Percentiles rank a stretch among this genome's conserved stretches.
These are phyloP conservation scores for Rheum nobile DNA, from an alignment of 148 eudicot genomes.

Conservation along the genomic window DNA sequence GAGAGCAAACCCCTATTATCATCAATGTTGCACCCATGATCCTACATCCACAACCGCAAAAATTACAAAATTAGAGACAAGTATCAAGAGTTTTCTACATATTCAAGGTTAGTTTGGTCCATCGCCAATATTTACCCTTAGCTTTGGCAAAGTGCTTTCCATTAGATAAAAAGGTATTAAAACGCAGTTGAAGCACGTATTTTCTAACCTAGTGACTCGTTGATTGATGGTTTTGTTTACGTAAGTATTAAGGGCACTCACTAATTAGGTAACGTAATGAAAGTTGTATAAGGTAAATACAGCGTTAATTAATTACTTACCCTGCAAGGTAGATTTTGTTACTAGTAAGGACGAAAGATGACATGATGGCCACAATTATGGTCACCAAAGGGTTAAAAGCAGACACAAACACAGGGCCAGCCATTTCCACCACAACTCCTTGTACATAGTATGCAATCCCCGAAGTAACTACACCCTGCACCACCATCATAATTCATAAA, in stretches of 20 bases:
- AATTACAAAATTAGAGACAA: neutral
- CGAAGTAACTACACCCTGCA: neutral
- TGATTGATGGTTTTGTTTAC: too few relatives aligned
- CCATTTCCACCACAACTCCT: neutral
- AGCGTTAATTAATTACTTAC: neutral
- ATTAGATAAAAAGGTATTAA: neutral
- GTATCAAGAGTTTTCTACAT: too few relatives aligned
- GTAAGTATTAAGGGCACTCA: too few relatives aligned
- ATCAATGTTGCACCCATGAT: neutral
- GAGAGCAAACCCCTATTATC: neutral
- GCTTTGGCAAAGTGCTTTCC: neutral
- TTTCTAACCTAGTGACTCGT: neutral
- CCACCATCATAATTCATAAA: neutral
- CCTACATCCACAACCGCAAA: neutral
- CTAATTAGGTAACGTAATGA: too few relatives aligned
- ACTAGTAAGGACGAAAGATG: neutral
- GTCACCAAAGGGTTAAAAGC: slow-evolving; percentile 1
- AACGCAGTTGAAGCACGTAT: neutral
- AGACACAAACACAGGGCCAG: neutral
- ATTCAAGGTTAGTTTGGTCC: neutral
- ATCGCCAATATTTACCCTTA: neutral
- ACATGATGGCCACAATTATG: neutral
- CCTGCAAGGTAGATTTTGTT: neutral
- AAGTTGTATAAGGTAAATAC: too few relatives aligned
- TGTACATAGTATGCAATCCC: slow-evolving; percentile 4